Evolutionary conservation across 2,329 filamentous ascomycete species (phyloP), one percentile per base, ranked within the genome.

Genomic region (Sarocladium kiliense): DNA sequence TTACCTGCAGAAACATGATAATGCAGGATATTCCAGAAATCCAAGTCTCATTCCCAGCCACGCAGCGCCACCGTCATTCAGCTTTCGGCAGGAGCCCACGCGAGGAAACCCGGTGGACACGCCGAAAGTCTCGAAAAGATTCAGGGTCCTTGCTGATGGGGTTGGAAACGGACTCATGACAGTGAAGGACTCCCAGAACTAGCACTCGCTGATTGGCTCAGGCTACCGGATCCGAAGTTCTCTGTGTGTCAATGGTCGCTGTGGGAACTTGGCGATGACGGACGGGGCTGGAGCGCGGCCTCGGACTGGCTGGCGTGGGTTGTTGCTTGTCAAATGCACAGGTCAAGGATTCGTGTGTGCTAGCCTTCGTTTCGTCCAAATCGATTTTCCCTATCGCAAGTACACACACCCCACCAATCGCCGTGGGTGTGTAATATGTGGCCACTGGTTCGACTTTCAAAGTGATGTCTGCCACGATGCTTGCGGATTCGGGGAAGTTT

Each of bases 261-360:
- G 47, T 51, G 47, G 30, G 47, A 34, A 51, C 47, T 51, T 51
- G 47, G 30, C 47, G 47, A 51, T 51, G 47, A 51, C n/a, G 47
- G 47, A 32, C 30, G 47, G 47, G 27, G 47, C 30, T 32, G 27
- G n/a, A 21, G 26, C 47, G 47, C 14, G 47, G 27, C 27, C 30
- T 51, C 11, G 47, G 26, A 51, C 47, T 51, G 47, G 47, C 30
- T 51, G 47, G 47, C 47, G 47, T 27, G 25, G 41, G 47, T 51
- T 51, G 47, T 36, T 21, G 47, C 47, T 51, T 51, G 47, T 51
- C 47, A 51, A 51, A 19, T 36, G 27, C 47, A 18, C 14, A 34
- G 19, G 47, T 51, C 47, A 51, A 23, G 27, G 47, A 51, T 51
- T 51, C 30, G 10, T 36, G 11, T 21, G 14, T 34, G 11, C 18